phyloP scores from a whole-genome alignment of 192 early-diverging fungal genomes.

The Coemansia sp. region DNA sequence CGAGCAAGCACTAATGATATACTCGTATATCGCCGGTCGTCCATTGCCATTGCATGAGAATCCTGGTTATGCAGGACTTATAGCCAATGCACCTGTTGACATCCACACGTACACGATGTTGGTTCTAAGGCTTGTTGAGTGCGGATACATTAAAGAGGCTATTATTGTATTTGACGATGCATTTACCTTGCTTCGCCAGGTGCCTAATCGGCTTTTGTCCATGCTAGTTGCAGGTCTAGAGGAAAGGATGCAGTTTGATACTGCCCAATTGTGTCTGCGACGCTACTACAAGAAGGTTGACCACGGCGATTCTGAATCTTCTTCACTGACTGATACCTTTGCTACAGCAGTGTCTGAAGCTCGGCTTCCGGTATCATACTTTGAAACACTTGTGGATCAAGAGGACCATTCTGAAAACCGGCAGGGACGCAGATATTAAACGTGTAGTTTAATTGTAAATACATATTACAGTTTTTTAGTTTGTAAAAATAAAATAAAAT shows the following conservation, averaged over 20 bases:
- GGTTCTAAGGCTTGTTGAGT: slow-evolving; percentile 24
- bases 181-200: slow-evolving; percentile 28
- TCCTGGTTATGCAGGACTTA: slow-evolving; percentile 18
- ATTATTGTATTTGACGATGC: slow-evolving; percentile 45
- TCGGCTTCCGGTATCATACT: slow-evolving; percentile 29
- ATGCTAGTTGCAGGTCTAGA: slow-evolving; percentile 31
- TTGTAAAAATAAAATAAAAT: too few species aligned
- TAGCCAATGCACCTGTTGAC: slow-evolving; percentile 16
- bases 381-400: slow-evolving; percentile 24
- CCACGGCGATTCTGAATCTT: not conserved
- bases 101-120: slow-evolving; percentile 29
- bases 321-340: too few species aligned
- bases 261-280: slow-evolving; percentile 24
- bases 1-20: slow-evolving; percentile 20
- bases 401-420: not conserved
- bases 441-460: not conserved
- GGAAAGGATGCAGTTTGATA: slow-evolving; percentile 20
- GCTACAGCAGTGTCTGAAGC: not conserved
- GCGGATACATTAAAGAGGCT: slow-evolving; percentile 22
- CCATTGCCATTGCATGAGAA: slow-evolving; percentile 22
- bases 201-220: slow-evolving; percentile 35
- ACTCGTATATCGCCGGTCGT: slow-evolving; percentile 37
- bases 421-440: not conserved
- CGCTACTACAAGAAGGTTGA: slow-evolving; percentile 42
- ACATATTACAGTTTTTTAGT: not conserved